Base-by-base conservation (phyloP, 1,284 basidiomycete genomes). In the Erythrobasidium hasegawianum region DNA sequence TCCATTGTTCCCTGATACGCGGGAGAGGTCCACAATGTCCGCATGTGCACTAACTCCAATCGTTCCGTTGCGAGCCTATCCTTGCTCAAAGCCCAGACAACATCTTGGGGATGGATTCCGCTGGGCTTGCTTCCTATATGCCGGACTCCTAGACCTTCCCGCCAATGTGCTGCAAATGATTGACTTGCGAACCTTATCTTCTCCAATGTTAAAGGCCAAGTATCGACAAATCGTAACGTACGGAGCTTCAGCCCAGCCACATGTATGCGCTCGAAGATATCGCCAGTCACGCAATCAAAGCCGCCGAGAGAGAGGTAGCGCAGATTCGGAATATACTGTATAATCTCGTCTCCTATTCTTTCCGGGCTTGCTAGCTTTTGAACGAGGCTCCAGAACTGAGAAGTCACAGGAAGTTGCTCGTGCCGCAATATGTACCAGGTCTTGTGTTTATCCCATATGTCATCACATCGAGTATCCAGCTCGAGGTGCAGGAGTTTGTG, bases 301-400 rank as follows among this genome's bases (percentile, higher is more conserved):
- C 61, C 61, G 13, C 54, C 61, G 1, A 64, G 53, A 16, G 61
- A 40, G 10, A 50, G 40, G 2, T 18, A 22, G 24, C 26, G 43
- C 2, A 64, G 1, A 16, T 64, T 64, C 16, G 27, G 20, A 40
- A 45, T 29, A 40, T 52, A 38, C 16, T 7, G 26, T 8, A 53
- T 27, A n/a, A 54, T 54, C 29, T 57, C 27, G 29, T 57, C 41
- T 20, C 53, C 61, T n/a, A 64, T 33, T 26, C 61, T 56, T 5
- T 16, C n/a, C 24, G 10, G 18, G n/a, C 47, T 26, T 26, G 33
- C 40, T n/a, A 57, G 43, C 54, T 56, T 43, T 1, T 43, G 10
- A 14, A 57, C n/a, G 16, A 54, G 61, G 9, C 41, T 2, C 24
- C 45, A 39, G 38, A 49, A 56, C 38, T 53, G 52, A 27, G 60